Conservation (phyloP, 441 rosid genomes). For the Adansonia grandidieri region DNA sequence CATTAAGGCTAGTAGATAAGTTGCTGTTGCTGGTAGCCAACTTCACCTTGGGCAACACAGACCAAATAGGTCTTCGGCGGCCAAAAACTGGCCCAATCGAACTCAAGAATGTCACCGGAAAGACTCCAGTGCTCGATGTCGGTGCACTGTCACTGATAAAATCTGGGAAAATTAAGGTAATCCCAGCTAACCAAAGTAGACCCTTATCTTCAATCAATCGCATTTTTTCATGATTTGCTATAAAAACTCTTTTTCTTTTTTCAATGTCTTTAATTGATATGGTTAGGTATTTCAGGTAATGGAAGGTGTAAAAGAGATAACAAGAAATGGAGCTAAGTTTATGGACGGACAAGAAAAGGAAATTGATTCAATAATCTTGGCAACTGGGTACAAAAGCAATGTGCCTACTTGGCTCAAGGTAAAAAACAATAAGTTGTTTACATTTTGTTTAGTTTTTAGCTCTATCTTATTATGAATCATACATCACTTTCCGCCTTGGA, state of each 20-base stretch:
- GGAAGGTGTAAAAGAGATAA: slow-evolving; percentile 78
- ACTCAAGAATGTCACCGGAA: slow-evolving; percentile 83
- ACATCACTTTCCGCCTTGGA: slow-evolving; percentile 55
- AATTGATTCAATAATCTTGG: slow-evolving; percentile 79
- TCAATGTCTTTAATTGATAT: background rate
- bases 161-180: slow-evolving; percentile 75
- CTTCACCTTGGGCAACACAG: slow-evolving; percentile 67
- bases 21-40: slow-evolving; percentile 55
- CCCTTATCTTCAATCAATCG: background rate
- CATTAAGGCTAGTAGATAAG: slow-evolving; percentile 69
- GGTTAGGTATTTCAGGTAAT: slow-evolving; percentile 45
- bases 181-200: no score
- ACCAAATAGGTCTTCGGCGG: slow-evolving; percentile 72
- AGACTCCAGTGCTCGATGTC: slow-evolving; percentile 88
- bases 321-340: slow-evolving; percentile 70
- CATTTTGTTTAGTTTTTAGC: slow-evolving; percentile 29
- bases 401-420: slow-evolving; percentile 96
- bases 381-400: slow-evolving; percentile 90
- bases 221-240: no score
- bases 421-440: slow-evolving; percentile 6
- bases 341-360: slow-evolving; percentile 72
- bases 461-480: slow-evolving; percentile 45
- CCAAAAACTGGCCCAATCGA: slow-evolving; percentile 92
- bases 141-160: slow-evolving; percentile 74
- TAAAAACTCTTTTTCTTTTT: background rate